Conservation (phyloP, 2,329 filamentous ascomycete genomes). For the Aureobasidium sp. region DNA sequence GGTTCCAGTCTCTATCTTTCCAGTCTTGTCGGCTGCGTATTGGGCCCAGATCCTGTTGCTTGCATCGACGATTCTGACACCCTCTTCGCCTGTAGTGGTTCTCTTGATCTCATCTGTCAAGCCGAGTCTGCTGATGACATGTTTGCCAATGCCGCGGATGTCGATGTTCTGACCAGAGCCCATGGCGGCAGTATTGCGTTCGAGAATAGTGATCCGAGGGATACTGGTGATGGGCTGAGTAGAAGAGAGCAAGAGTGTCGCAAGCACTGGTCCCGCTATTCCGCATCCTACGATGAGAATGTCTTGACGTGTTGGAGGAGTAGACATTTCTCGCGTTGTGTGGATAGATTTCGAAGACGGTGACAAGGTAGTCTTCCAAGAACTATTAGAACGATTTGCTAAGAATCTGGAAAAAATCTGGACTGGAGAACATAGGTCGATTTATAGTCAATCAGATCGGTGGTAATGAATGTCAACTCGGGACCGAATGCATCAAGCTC, state of each 20-base stretch:
- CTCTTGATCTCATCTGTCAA: conserved; percentile 41
- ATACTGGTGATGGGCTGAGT: conserved; percentile 27
- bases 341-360: no score
- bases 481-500: no score
- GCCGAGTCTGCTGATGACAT: conserved; percentile 46
- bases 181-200: conserved; percentile 43
- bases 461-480: no score
- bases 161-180: conserved; percentile 51
- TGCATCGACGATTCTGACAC: conserved; percentile 41
- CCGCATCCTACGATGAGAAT: conserved; percentile 44
- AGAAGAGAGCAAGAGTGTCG: conserved; percentile 39
- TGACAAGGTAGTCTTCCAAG: no score
- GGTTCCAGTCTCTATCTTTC: conserved; percentile 33
- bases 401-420: no score
- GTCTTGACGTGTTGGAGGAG: not conserved
- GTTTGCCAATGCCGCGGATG: conserved; percentile 46
- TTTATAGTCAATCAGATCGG: no score
- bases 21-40: conserved; percentile 29
- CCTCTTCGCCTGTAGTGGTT: conserved; percentile 43
- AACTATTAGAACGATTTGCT: no score
- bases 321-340: conserved; percentile 61
- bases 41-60: conserved; percentile 15
- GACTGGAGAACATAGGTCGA: no score
- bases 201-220: conserved; percentile 47
- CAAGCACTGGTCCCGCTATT: conserved; percentile 43